Percentiles rank a stretch among this genome's conserved stretches.
These are phyloP conservation scores for Gossypioides kirkii DNA, from an alignment of 345 rosid genomes.

Conservation along the genomic window DNA sequence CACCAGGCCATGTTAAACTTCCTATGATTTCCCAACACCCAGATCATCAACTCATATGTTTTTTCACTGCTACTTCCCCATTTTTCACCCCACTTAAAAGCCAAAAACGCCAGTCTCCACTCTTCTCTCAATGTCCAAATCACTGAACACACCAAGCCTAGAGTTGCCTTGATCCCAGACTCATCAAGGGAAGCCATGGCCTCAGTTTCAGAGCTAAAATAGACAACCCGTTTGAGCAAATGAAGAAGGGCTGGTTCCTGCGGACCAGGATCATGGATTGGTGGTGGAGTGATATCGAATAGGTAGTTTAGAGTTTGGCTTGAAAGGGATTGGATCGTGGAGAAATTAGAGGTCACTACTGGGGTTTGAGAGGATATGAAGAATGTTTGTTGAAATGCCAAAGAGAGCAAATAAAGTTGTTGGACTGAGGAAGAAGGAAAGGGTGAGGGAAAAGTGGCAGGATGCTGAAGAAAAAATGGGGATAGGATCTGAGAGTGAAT, in stretches of 20 bases:
- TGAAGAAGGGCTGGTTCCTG: constrained; percentile 26
- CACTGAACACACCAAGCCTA: constrained; percentile 41
- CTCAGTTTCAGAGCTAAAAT: constrained; percentile 44
- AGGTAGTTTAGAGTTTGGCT: constrained; percentile 20
- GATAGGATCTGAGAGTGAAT: not conserved
- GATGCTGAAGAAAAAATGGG: not conserved
- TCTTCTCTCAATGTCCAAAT: constrained; percentile 59
- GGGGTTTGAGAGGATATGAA: constrained; percentile 14
- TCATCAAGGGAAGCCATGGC: constrained; percentile 47
- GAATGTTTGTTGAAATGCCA: constrained; percentile 54
- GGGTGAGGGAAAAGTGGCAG: not conserved
- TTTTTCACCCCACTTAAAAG: constrained; percentile 73
- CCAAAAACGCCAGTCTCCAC: constrained; percentile 71
- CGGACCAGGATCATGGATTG: constrained; percentile 15
- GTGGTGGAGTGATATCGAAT: constrained; percentile 19
- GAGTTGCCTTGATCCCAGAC: constrained; percentile 35
- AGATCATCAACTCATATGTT: constrained; percentile 48
- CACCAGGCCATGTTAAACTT: constrained; percentile 81
- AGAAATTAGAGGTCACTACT: constrained; percentile 13
- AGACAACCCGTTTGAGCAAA: constrained; percentile 41
- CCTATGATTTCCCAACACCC: constrained; percentile 62
- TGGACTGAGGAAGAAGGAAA: constrained; percentile 8
- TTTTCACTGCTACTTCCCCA: constrained; percentile 44
- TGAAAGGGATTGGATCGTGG: constrained; percentile 31
- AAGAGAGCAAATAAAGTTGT: constrained; percentile 19